phyloP scores from a whole-genome alignment of 345 rosid species.

The Acer negundo region DNA sequence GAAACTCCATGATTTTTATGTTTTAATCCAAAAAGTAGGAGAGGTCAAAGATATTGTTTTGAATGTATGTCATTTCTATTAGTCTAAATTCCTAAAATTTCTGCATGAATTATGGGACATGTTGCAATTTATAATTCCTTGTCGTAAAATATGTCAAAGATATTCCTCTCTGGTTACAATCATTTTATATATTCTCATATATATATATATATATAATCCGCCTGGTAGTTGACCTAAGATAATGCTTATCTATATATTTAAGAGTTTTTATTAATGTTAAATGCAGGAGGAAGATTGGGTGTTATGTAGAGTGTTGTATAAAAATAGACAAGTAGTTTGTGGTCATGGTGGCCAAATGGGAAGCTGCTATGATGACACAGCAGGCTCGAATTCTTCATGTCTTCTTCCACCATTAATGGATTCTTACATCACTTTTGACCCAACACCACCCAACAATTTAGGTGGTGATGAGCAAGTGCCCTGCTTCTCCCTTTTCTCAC shows the following conservation, averaged over 20 bases:
- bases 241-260: not conserved
- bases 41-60: no score
- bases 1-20: no score
- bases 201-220: not conserved
- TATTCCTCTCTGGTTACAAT: no score
- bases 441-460: conserved; percentile 35
- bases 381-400: conserved; percentile 43
- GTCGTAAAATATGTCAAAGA: not conserved
- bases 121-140: not conserved
- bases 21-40: no score
- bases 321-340: conserved; percentile 41
- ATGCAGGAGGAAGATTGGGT: conserved; percentile 81
- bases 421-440: conserved; percentile 65
- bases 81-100: not conserved
- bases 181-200: no score
- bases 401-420: conserved; percentile 67
- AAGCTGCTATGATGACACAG: conserved; percentile 43
- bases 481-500: conserved; percentile 88
- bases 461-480: conserved; percentile 69
- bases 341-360: conserved; percentile 31
- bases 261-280: not conserved
- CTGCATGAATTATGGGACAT: not conserved
- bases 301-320: conserved; percentile 69
- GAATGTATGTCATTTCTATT: no score
- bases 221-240: conserved; percentile 1